Evolutionary conservation across 192 early-diverging fungal species (phyloP).

Genomic region (Coemansia sp.): DNA sequence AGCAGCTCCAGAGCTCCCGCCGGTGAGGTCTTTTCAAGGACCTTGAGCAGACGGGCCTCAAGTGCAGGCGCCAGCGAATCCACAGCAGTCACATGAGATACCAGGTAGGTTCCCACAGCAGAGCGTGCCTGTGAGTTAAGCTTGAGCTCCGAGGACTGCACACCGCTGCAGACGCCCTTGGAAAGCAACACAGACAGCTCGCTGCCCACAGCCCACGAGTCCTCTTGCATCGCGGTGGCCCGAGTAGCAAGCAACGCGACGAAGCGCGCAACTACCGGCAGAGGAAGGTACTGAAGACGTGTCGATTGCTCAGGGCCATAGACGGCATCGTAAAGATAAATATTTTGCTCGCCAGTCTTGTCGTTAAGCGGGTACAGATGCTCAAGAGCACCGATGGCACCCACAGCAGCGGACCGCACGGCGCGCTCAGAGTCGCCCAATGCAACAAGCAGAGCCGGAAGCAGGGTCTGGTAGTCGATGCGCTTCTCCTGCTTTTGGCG

Average conservation of each 20-base stretch:
- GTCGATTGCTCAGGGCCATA: conserved; percentile 53
- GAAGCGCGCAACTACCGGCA: conserved; percentile 46
- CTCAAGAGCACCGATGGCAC: conserved; percentile 58
- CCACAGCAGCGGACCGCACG: conserved; percentile 62
- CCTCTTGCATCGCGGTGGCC: conserved; percentile 13
- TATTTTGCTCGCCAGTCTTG: conserved; percentile 19
- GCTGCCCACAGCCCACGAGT: conserved; percentile 30
- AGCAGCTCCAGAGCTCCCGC: conserved; percentile 24
- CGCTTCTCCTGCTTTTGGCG: conserved; percentile 3
- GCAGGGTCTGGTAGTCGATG: conserved; percentile 62
- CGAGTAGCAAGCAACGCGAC: conserved; percentile 42
- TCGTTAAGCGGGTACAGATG: conserved; percentile 9
- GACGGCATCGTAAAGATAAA: conserved; percentile 58
- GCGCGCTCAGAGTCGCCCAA: conserved; percentile 53
- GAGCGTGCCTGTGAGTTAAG: conserved; percentile 36
- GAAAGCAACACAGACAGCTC: conserved; percentile 45
- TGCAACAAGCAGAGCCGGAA: conserved; percentile 68
- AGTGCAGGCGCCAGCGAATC: conserved; percentile 41
- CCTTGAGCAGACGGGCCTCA: conserved; percentile 19
- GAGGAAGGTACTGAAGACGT: conserved; percentile 57
- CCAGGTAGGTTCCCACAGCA: conserved; percentile 47
- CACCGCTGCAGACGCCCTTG: conserved; percentile 26
- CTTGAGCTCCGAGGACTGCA: conserved; percentile 5
- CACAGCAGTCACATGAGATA: conserved; percentile 54
- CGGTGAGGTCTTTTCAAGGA: conserved; percentile 10